These are phyloP conservation scores for Ogataea paraovalis DNA, from an alignment of 805 yeast species.

Conservation along the genomic window DNA sequence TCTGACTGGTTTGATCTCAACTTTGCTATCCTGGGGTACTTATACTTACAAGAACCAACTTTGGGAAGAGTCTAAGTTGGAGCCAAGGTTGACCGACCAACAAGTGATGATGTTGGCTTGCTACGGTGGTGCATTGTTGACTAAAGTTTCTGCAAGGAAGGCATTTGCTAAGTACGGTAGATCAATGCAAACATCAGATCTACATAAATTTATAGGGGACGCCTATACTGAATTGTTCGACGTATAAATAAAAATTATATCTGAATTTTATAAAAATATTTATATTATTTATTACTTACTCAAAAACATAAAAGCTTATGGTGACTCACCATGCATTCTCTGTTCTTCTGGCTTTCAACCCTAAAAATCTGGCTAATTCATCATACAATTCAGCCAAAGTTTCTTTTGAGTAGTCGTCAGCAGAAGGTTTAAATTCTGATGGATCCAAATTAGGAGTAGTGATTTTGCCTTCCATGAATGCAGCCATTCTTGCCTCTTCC, in stretches of 20 bases:
- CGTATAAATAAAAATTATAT: slow-evolving; percentile 2
- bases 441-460: slow-evolving; percentile 34
- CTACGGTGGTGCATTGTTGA: slow-evolving; percentile 66
- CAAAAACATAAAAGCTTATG: not conserved
- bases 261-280: not conserved
- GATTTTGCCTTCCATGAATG: slow-evolving; percentile 48
- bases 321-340: slow-evolving; percentile 50
- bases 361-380: slow-evolving; percentile 65
- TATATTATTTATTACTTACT: not conserved
- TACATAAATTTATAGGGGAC: slow-evolving; percentile 63
- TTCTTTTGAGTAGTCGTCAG: slow-evolving; percentile 38
- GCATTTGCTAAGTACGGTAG: slow-evolving; percentile 69
- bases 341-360: slow-evolving; percentile 50
- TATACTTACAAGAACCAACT: slow-evolving; percentile 54
- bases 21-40: slow-evolving; percentile 74
- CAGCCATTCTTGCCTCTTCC: slow-evolving; percentile 49
- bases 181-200: slow-evolving; percentile 80
- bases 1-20: slow-evolving; percentile 78
- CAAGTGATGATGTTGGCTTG: slow-evolving; percentile 49
- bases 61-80: slow-evolving; percentile 48
- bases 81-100: slow-evolving; percentile 28
- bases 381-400: slow-evolving; percentile 54
- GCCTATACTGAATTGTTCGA: slow-evolving; percentile 41
- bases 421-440: slow-evolving; percentile 24
- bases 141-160: slow-evolving; percentile 56